Evolutionary conservation across 169 alveolate genomes (phyloP).

Genomic region (Amoebophrya sp.): DNA sequence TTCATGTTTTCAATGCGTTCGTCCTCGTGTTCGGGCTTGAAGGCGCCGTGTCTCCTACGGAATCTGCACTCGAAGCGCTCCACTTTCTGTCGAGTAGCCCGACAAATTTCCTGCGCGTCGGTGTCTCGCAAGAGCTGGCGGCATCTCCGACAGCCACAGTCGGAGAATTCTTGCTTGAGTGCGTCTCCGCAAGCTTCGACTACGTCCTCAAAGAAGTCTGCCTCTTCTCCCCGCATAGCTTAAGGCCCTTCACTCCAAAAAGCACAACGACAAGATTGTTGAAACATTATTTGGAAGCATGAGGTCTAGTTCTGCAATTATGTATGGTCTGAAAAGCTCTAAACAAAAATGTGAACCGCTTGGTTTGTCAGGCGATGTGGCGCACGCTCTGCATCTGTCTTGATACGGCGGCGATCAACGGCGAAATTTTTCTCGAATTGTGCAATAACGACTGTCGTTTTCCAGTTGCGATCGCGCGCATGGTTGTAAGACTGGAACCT

Average conservation of each 20-base stretch:
- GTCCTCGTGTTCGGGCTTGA: not conserved
- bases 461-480: not conserved
- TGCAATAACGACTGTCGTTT: not conserved
- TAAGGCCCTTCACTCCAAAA: no score
- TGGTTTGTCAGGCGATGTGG: slow-evolving; percentile 9
- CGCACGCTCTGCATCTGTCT: not conserved
- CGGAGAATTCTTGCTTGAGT: not conserved
- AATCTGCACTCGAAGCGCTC: no score
- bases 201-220: not conserved
- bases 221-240: no score
- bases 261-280: no score
- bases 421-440: not conserved
- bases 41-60: not conserved
- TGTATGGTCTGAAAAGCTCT: no score
- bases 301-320: no score
- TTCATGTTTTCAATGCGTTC: not conserved
- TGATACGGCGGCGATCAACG: not conserved
- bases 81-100: no score
- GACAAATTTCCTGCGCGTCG: no score
- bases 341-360: no score
- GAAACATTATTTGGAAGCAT: no score
- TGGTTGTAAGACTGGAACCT: not conserved
- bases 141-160: no score
- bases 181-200: not conserved
- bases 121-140: no score